Conservation (phyloP, 2,329 filamentous ascomycete genomes). For the Penicillium thymicola region DNA sequence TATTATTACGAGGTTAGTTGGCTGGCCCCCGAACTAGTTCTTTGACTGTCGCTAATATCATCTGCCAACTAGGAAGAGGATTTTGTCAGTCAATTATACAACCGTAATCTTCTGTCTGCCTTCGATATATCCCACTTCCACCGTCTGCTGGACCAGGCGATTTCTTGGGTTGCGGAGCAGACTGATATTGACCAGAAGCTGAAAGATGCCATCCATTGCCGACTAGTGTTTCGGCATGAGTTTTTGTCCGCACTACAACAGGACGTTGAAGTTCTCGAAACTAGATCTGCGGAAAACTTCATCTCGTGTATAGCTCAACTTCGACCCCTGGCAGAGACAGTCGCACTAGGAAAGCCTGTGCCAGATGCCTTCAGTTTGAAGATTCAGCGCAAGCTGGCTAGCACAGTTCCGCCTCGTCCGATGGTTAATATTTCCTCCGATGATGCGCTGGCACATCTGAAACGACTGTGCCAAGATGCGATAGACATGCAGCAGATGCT, state of each 20-base stretch:
- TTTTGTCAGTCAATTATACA: constrained; percentile 89
- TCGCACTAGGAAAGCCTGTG: constrained; percentile 61
- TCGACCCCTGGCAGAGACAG: constrained; percentile 57
- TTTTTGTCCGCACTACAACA: constrained; percentile 43
- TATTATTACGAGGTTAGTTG: constrained; percentile 78
- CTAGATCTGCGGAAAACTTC: constrained; percentile 30
- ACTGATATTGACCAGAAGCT: constrained; percentile 35
- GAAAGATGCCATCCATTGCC: constrained; percentile 57
- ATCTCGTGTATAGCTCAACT: constrained; percentile 45
- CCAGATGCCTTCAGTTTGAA: constrained; percentile 84
- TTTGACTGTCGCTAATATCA: constrained; percentile 14
- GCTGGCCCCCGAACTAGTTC: not conserved
- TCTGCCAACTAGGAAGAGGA: constrained; percentile 73
- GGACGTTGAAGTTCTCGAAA: constrained; percentile 32
- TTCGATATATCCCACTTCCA: constrained; percentile 59
- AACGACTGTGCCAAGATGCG: constrained; percentile 68
- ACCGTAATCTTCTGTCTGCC: constrained; percentile 68
- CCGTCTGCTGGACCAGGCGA: constrained; percentile 53
- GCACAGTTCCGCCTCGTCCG: constrained; percentile 86
- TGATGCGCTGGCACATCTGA: constrained; percentile 67
- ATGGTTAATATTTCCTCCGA: constrained; percentile 74
- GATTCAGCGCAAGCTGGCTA: constrained; percentile 85
- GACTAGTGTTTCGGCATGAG: constrained; percentile 63
- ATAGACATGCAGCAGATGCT: constrained; percentile 66
- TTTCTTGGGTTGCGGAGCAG: constrained; percentile 48